Conservation (phyloP, 2,329 filamentous ascomycete genomes). For the Aspergillus intermedius region DNA sequence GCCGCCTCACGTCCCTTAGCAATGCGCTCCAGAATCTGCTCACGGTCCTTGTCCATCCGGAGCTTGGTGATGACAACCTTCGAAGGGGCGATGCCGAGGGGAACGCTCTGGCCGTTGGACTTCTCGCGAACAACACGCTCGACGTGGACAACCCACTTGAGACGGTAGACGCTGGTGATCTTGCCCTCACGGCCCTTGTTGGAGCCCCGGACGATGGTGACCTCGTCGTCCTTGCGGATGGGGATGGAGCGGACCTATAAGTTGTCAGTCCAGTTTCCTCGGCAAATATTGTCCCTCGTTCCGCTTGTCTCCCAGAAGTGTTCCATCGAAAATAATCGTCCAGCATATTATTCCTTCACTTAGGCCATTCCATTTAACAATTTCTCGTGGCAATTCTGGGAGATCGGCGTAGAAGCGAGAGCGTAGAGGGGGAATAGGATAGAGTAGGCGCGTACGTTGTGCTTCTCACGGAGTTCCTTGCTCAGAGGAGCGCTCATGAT, state of each 20-base stretch:
- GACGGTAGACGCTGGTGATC: slow-evolving; percentile 93
- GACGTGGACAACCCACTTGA: slow-evolving; percentile 96
- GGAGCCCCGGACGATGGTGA: slow-evolving; percentile 81
- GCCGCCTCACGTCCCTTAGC: slow-evolving; percentile 35
- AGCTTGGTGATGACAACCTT: slow-evolving; percentile 99
- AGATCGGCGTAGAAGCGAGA: not conserved
- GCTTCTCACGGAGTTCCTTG: slow-evolving; percentile 98
- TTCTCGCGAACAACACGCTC: slow-evolving; percentile 97
- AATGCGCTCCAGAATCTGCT: slow-evolving; percentile 43
- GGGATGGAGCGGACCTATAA: slow-evolving; percentile 84
- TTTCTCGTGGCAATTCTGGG: not conserved
- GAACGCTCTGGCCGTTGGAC: slow-evolving; percentile 91
- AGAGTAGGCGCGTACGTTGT: slow-evolving; percentile 67
- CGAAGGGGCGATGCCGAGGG: slow-evolving; percentile 88
- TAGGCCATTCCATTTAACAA: not conserved
- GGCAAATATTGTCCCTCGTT: not conserved
- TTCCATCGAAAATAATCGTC: not conserved
- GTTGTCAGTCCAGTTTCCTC: slow-evolving; percentile 1
- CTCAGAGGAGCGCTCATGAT: slow-evolving; percentile 95
- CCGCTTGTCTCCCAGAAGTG: no score
- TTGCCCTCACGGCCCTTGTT: slow-evolving; percentile 99
- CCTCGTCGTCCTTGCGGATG: slow-evolving; percentile 96
- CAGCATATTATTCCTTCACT: not conserved
- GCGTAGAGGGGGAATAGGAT: slow-evolving; percentile 1
- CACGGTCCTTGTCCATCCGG: slow-evolving; percentile 65